Percentiles rank a stretch among this genome's conserved stretches.
Conservation (phyloP, 2,329 filamentous ascomycete species). For the Nemania abortiva region DNA sequence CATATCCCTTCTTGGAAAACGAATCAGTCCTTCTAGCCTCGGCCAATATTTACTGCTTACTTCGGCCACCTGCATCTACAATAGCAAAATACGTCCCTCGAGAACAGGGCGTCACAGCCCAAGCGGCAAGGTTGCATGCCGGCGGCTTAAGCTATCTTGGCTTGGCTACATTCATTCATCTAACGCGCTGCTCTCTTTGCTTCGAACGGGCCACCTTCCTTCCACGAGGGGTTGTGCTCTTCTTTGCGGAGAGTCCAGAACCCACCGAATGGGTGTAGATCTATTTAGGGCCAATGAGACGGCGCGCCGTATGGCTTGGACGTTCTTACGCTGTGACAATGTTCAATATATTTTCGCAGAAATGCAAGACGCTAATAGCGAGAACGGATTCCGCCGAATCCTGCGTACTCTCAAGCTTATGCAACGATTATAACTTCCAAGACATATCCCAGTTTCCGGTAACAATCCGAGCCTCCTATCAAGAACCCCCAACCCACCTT, state of each 20-base stretch:
- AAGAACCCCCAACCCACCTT: not conserved
- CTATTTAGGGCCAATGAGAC: not conserved
- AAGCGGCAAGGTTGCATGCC: not conserved
- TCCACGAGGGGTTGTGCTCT: not conserved
- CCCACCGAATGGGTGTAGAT: not conserved
- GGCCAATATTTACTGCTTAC: not conserved
- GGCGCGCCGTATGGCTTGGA: not conserved
- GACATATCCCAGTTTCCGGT: not conserved
- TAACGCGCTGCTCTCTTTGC: not conserved
- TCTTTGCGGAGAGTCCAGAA: not conserved
- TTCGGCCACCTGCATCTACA: not conserved
- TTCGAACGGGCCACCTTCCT: not conserved
- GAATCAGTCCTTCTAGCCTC: not conserved
- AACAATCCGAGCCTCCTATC: not conserved
- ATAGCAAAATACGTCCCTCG: not conserved
- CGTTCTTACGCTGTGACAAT: not conserved
- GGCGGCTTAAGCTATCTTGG: not conserved
- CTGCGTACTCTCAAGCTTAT: conserved; percentile 3
- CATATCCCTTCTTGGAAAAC: conserved; percentile 4
- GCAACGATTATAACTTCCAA: conserved; percentile 8
- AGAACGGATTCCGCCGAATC: not conserved
- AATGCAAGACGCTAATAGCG: not conserved
- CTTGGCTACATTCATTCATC: not conserved
- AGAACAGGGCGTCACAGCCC: not conserved
- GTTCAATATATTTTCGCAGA: not conserved